phyloP scores from a whole-genome alignment of 352 stramenopile genomes.

The Phytophthora pini region DNA sequence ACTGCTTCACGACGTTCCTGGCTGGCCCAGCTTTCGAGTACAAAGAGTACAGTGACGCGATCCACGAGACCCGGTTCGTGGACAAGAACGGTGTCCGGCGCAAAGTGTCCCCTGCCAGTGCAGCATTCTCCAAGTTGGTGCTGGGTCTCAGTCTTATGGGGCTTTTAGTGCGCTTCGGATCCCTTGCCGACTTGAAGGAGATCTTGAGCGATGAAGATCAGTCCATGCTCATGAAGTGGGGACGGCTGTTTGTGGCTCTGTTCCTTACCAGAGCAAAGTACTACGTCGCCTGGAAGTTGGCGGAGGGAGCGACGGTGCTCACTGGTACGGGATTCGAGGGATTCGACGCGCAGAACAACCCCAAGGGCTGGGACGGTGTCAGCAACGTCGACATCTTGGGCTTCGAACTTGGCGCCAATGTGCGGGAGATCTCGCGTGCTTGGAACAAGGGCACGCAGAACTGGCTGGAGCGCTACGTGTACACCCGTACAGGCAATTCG shows the following conservation, averaged over 20 bases:
- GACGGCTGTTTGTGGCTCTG: constrained; percentile 85
- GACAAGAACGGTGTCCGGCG: constrained; percentile 40
- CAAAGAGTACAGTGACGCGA: constrained; percentile 90
- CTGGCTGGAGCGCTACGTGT: constrained; percentile 98
- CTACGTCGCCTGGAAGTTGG: constrained; percentile 96
- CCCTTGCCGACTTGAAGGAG: constrained; percentile 33
- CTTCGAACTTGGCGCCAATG: constrained; percentile 94
- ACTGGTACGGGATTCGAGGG: constrained; percentile 93
- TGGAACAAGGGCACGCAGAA: constrained; percentile 98
- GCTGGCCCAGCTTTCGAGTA: constrained; percentile 96
- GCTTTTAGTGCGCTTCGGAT: constrained; percentile 45
- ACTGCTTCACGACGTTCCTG: constrained; percentile 96
- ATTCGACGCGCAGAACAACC: constrained; percentile 86
- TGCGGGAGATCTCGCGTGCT: constrained; percentile 86
- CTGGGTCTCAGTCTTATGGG: constrained; percentile 64
- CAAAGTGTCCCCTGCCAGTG: constrained; percentile 37
- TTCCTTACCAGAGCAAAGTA: constrained; percentile 95
- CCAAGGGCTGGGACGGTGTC: constrained; percentile 92
- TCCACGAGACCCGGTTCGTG: constrained; percentile 57
- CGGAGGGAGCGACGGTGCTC: constrained; percentile 81
- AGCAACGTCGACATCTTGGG: constrained; percentile 97
- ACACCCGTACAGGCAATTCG: constrained; percentile 95
- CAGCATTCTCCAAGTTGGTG: constrained; percentile 60
- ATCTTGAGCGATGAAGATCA: constrained; percentile 40
- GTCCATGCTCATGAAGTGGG: constrained; percentile 72